phyloP scores from a whole-genome alignment of 2,329 filamentous ascomycete genomes.

The Curvularia sp. region DNA sequence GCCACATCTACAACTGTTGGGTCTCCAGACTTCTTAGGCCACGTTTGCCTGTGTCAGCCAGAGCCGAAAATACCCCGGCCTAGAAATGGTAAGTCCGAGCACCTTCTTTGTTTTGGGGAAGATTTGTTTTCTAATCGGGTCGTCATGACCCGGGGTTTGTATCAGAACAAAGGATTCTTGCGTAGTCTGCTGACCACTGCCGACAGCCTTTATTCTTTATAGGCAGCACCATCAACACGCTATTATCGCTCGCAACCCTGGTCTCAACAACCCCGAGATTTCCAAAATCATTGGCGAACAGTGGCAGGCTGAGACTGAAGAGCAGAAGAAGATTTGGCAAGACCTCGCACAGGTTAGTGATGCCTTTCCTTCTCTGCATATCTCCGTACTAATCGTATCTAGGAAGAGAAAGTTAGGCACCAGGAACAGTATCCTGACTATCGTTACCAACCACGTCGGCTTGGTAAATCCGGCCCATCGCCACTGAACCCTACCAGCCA shows the following conservation, averaged over 20 bases:
- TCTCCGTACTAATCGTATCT: constrained; percentile 26
- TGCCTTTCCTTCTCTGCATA: neutral
- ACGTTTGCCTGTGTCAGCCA: constrained; percentile 73
- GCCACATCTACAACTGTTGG: constrained; percentile 35
- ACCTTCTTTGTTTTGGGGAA: constrained; percentile 33
- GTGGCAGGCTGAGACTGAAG: constrained; percentile 80
- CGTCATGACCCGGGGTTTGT: constrained; percentile 13
- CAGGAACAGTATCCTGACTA: constrained; percentile 91
- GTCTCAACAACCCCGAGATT: constrained; percentile 91
- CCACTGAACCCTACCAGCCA: constrained; percentile 41
- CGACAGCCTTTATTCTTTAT: constrained; percentile 93
- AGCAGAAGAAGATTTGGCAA: constrained; percentile 86
- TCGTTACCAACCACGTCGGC: constrained; percentile 82
- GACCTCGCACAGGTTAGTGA: constrained; percentile 75
- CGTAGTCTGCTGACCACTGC: constrained; percentile 36
- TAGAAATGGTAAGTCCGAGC: constrained; percentile 68
- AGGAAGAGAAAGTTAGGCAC: constrained; percentile 90
- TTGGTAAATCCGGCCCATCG: constrained; percentile 52
- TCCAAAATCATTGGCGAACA: constrained; percentile 95
- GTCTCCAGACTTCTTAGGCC: constrained; percentile 48
- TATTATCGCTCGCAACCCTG: constrained; percentile 83
- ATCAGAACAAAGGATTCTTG: constrained; percentile 38
- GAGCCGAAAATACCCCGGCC: constrained; percentile 75
- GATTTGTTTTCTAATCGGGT: constrained; percentile 14
- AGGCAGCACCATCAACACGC: constrained; percentile 88